Percentiles rank a stretch among this genome's conserved stretches.
These are phyloP conservation scores for Sclerotinia glacialis DNA, from an alignment of 2,329 filamentous ascomycete genomes.

Conservation along the genomic window DNA sequence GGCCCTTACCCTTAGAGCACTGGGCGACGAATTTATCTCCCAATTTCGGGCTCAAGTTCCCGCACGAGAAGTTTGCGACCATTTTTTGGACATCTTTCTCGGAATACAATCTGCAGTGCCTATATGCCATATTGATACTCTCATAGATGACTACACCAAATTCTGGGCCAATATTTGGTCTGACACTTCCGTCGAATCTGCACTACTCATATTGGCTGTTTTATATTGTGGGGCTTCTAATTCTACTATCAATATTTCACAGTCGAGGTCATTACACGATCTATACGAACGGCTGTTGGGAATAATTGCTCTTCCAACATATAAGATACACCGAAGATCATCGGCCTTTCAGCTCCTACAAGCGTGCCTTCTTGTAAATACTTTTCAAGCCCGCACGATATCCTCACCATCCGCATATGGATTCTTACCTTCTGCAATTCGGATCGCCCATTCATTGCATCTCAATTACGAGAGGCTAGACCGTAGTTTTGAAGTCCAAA, in stretches of 20 bases:
- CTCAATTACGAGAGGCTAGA: background rate
- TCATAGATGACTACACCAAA: background rate
- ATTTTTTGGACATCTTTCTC: conserved; percentile 8
- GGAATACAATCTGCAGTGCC: background rate
- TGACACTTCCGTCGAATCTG: background rate
- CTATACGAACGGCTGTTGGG: background rate
- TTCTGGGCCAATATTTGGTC: background rate
- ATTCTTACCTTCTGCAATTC: background rate
- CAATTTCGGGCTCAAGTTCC: background rate
- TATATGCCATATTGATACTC: background rate
- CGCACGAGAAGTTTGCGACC: conserved; percentile 1
- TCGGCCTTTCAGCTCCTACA: background rate
- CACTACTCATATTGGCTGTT: background rate
- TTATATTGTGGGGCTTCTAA: background rate
- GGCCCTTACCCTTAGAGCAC: background rate
- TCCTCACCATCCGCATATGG: background rate
- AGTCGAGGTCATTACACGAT: background rate
- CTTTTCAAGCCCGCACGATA: background rate
- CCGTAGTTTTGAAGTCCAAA: background rate
- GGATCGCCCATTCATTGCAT: background rate
- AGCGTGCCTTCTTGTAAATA: conserved; percentile 5
- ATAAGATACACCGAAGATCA: too few relatives aligned
- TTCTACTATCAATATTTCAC: conserved; percentile 8
- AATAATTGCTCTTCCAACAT: background rate
- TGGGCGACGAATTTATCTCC: background rate